A percentile compares a stretch with the other conserved stretches of the same genome.
These are phyloP conservation scores for Colletotrichum incanum DNA, from an alignment of 2,329 filamentous ascomycete genomes.

Conservation along the genomic window DNA sequence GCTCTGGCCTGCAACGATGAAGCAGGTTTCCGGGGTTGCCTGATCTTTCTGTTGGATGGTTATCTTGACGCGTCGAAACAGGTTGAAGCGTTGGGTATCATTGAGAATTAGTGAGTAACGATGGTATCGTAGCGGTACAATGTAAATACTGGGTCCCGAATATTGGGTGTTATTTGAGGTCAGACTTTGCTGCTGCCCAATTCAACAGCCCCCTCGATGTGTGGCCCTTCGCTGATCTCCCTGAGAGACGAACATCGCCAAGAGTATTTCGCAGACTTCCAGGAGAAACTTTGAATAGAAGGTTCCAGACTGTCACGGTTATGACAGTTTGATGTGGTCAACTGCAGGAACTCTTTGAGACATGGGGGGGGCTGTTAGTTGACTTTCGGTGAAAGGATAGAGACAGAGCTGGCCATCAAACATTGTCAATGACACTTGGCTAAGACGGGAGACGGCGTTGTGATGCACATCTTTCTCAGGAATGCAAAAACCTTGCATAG, in stretches of 20 bases:
- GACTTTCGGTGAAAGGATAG: neutral
- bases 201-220: neutral
- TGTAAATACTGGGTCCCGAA: neutral
- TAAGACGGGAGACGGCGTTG: neutral
- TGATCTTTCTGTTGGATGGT: neutral
- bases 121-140: neutral
- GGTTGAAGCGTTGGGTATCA: neutral
- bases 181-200: neutral
- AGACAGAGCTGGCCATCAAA: neutral
- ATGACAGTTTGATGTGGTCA: slow-evolving; percentile 4
- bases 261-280: slow-evolving; percentile 9
- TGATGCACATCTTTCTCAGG: neutral
- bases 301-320: neutral
- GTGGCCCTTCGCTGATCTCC: neutral
- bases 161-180: neutral
- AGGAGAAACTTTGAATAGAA: neutral
- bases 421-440: neutral
- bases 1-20: neutral
- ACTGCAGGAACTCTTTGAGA: slow-evolving; percentile 37
- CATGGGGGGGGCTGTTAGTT: neutral
- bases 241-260: neutral
- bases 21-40: neutral
- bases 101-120: neutral
- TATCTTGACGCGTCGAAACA: neutral
- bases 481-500: neutral